Evolutionary conservation across 306 rosid genomes (phyloP).

Genomic region (Vicia villosa): DNA sequence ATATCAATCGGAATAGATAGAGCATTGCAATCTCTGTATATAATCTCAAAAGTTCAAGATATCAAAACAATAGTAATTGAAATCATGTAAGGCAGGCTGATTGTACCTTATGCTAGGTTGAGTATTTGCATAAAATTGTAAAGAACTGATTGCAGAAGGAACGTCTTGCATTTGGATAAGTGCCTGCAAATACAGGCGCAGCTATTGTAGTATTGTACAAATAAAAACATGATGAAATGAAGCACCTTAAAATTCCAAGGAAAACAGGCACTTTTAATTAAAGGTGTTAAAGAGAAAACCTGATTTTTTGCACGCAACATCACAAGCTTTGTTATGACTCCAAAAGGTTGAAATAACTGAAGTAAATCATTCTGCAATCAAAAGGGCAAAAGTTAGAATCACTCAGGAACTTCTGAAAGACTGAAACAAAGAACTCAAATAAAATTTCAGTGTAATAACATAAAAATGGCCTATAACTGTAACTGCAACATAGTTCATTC

Average conservation of each 20-base stretch:
- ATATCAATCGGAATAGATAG: conserved; percentile 14
- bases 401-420: conserved; percentile 8
- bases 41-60: conserved; percentile 26
- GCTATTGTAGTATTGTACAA: conserved; percentile 12
- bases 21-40: conserved; percentile 33
- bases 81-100: conserved; percentile 9
- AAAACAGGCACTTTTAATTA: not conserved
- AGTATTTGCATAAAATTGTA: conserved; percentile 77
- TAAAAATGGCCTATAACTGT: not conserved
- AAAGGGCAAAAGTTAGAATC: conserved; percentile 28
- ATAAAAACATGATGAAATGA: conserved; percentile 25
- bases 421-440: not conserved
- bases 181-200: conserved; percentile 57
- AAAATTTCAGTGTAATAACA: conserved; percentile 5
- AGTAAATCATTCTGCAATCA: conserved; percentile 84
- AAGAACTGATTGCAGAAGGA: conserved; percentile 79
- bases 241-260: conserved; percentile 13
- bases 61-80: conserved; percentile 3
- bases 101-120: conserved; percentile 92
- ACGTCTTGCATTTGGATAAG: conserved; percentile 98
- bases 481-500: conserved; percentile 11
- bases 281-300: conserved; percentile 52
- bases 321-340: conserved; percentile 97
- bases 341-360: conserved; percentile 95
- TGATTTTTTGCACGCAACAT: conserved; percentile 99